Evolutionary conservation across 75 land plant species (phyloP).

Genomic region (Sequoia sempervirens): DNA sequence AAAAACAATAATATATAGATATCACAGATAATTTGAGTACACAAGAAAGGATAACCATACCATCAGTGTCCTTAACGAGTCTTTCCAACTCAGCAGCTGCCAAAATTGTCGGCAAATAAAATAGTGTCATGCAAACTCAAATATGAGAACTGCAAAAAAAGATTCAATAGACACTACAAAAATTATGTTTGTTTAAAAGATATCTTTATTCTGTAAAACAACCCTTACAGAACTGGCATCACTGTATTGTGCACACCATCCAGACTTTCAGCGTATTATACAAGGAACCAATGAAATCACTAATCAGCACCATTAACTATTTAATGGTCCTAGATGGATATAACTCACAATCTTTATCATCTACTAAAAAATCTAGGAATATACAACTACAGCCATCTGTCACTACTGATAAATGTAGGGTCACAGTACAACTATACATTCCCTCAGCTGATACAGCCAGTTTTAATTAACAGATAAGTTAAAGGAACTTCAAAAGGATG

Average conservation of each 20-base stretch:
- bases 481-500: neutral
- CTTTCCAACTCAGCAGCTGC: constrained; percentile 75
- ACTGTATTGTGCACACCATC: neutral
- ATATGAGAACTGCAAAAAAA: neutral
- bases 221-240: neutral
- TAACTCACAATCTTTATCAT: neutral
- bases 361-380: neutral
- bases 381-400: neutral
- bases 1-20: neutral
- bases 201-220: neutral
- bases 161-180: neutral
- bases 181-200: neutral
- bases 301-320: neutral
- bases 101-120: constrained; percentile 4
- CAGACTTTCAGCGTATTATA: neutral
- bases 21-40: neutral
- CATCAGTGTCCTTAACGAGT: constrained; percentile 78
- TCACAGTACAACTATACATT: neutral
- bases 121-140: neutral
- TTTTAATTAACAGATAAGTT: neutral
- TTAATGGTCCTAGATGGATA: neutral
- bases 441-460: neutral
- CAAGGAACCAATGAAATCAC: neutral
- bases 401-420: neutral
- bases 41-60: constrained; percentile 26